Percentiles rank a stretch among this genome's conserved stretches.
Evolutionary conservation across 805 yeast species (phyloP).

Genomic region (Lipomyces kockii): DNA sequence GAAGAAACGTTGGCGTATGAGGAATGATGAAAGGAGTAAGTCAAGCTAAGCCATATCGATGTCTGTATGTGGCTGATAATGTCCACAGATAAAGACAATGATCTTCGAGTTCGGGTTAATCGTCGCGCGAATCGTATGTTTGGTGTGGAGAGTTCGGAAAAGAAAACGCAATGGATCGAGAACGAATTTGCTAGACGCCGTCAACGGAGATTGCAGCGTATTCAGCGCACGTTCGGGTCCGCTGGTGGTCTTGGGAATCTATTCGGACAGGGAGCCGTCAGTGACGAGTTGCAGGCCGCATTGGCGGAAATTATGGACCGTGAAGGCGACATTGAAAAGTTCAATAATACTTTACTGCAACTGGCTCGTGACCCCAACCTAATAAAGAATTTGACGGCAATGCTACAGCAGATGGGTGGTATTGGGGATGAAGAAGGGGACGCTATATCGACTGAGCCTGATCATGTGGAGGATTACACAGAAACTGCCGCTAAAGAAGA

Average conservation of each 20-base stretch:
- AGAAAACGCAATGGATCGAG: slow-evolving; percentile 69
- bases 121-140: slow-evolving; percentile 71
- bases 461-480: not conserved
- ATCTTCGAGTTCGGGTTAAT: slow-evolving; percentile 74
- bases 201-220: slow-evolving; percentile 58
- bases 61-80: not conserved
- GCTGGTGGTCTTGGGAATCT: slow-evolving; percentile 15
- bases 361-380: slow-evolving; percentile 40
- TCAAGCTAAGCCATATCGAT: not conserved
- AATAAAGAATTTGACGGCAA: slow-evolving; percentile 36
- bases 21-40: slow-evolving; percentile 66
- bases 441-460: not conserved
- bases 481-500: not conserved
- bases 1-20: slow-evolving; percentile 83
- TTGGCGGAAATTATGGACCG: slow-evolving; percentile 38
- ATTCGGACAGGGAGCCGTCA: slow-evolving; percentile 29
- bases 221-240: slow-evolving; percentile 27
- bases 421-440: slow-evolving; percentile 5
- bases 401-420: slow-evolving; percentile 36
- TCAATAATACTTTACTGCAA: slow-evolving; percentile 40
- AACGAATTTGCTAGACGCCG: slow-evolving; percentile 70
- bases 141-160: slow-evolving; percentile 62
- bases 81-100: slow-evolving; percentile 70
- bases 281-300: slow-evolving; percentile 40
- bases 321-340: slow-evolving; percentile 35